These are phyloP conservation scores for Tetrahymena malaccensis DNA, from an alignment of 73 alveolate genomes.

Conservation along the genomic window DNA sequence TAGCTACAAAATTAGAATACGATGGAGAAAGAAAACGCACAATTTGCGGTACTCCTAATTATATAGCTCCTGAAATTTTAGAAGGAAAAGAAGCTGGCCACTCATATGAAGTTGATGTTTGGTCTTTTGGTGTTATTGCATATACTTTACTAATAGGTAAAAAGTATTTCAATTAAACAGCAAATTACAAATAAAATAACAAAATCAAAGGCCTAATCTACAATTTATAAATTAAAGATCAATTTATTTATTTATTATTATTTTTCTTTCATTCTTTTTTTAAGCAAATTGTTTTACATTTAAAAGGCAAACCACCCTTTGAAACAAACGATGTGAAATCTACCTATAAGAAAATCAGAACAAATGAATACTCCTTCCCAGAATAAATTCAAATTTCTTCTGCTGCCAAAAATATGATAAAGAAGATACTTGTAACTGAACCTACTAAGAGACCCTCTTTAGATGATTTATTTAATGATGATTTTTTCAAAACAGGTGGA, in stretches of 20 bases:
- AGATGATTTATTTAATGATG: constrained; percentile 75
- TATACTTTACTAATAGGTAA: constrained; percentile 77
- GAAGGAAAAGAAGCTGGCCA: constrained; percentile 84
- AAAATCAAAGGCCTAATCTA: neutral
- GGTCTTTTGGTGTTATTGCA: constrained; percentile 88
- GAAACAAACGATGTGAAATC: constrained; percentile 81
- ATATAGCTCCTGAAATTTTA: constrained; percentile 83
- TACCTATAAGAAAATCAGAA: constrained; percentile 80
- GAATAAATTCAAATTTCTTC: constrained; percentile 69
- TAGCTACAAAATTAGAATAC: constrained; percentile 84
- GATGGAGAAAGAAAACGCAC: constrained; percentile 89
- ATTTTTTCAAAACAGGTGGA: constrained; percentile 71
- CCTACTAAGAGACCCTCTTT: constrained; percentile 83
- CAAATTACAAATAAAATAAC: neutral
- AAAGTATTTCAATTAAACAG: neutral
- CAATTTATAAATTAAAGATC: no score
- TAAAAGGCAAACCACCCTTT: constrained; percentile 75
- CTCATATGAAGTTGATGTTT: constrained; percentile 84
- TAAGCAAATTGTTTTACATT: neutral
- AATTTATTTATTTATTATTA: no score
- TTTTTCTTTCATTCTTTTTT: neutral
- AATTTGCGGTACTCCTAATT: constrained; percentile 92
- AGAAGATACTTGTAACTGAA: constrained; percentile 62
- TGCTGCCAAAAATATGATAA: constrained; percentile 73
- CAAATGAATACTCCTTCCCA: constrained; percentile 72